Evolutionary conservation across 805 yeast genomes (phyloP).

Genomic region (Candida succiphila): DNA sequence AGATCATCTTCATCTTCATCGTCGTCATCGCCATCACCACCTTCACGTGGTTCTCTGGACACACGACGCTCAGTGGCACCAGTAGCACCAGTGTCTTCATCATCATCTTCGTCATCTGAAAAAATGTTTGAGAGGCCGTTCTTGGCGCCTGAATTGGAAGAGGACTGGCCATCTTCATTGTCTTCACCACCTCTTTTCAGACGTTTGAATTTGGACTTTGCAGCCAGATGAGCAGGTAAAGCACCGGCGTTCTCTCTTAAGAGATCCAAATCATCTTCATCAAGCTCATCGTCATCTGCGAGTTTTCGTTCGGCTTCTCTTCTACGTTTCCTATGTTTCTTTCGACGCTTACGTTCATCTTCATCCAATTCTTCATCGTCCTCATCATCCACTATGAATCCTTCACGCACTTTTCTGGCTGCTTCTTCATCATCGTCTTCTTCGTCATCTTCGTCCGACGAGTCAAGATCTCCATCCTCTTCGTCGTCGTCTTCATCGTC

Average conservation of each 20-base stretch:
- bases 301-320: constrained; percentile 19
- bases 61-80: constrained; percentile 13
- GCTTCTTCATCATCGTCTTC: constrained; percentile 83
- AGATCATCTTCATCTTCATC: constrained; percentile 22
- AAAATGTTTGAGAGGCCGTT: constrained; percentile 58
- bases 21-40: constrained; percentile 23
- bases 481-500: constrained; percentile 27
- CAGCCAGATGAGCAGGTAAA: constrained; percentile 28
- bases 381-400: constrained; percentile 83
- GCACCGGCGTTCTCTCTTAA: constrained; percentile 86
- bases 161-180: constrained; percentile 15
- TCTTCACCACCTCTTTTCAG: constrained; percentile 62
- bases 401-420: constrained; percentile 71
- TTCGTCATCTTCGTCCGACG: constrained; percentile 78
- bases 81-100: constrained; percentile 10
- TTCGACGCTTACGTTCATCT: constrained; percentile 40
- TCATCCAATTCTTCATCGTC: constrained; percentile 91
- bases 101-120: constrained; percentile 45
- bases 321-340: constrained; percentile 32
- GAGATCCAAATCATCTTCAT: constrained; percentile 91
- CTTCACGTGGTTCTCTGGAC: constrained; percentile 20
- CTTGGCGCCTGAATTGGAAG: background rate
- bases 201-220: constrained; percentile 58
- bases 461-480: constrained; percentile 24
- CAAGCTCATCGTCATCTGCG: constrained; percentile 58